Conservation (phyloP, 2,329 filamentous ascomycete species). For the Salinomyces thailandicus region DNA sequence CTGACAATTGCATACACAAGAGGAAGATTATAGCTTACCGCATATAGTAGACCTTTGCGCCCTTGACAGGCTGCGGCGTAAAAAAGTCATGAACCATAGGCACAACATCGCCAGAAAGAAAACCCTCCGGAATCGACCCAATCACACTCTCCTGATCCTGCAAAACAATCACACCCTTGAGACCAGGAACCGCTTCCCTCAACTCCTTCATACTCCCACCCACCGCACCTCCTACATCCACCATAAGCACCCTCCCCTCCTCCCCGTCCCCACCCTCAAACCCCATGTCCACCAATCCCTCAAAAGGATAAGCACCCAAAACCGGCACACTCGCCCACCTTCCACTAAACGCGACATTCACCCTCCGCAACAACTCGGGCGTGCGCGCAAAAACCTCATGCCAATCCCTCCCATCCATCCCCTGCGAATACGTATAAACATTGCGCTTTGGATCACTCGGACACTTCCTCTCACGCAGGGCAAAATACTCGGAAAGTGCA, state of each 20-base stretch:
- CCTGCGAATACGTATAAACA: not conserved
- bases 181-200: not conserved
- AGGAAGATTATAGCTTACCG: too few species aligned
- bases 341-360: not conserved
- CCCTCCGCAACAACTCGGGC: not conserved
- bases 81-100: not conserved
- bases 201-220: conserved; percentile 1
- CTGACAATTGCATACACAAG: not conserved
- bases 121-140: not conserved
- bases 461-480: not conserved
- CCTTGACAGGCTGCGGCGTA: not conserved
- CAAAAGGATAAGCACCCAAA: not conserved
- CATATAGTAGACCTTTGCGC: not conserved
- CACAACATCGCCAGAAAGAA: not conserved
- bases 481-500: not conserved
- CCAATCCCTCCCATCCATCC: not conserved
- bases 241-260: not conserved
- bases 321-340: not conserved
- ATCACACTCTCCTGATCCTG: not conserved
- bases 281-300: not conserved
- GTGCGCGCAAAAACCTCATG: not conserved
- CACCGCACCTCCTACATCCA: not conserved
- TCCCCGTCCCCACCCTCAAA: too few species aligned
- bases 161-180: not conserved
- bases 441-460: not conserved